phyloP scores from a whole-genome alignment of 2,329 filamentous ascomycete genomes.

The Sporothrix pseudoabietina region DNA sequence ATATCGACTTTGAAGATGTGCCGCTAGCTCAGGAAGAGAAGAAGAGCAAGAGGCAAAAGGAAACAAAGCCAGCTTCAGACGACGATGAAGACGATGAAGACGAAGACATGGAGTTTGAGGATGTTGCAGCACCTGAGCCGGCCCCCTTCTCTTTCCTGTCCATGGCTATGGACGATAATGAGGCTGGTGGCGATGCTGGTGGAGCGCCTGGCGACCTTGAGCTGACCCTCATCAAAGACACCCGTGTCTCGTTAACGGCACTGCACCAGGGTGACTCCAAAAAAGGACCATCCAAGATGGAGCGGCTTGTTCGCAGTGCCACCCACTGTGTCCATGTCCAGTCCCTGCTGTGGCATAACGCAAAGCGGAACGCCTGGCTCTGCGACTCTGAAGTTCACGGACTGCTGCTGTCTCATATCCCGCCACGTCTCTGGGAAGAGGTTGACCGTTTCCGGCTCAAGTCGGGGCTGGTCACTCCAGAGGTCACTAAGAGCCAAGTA shows the following conservation, averaged over 20 bases:
- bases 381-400: conserved; percentile 76
- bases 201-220: conserved; percentile 68
- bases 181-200: conserved; percentile 41
- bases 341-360: conserved; percentile 85
- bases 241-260: conserved; percentile 60
- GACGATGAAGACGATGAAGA: conserved; percentile 44
- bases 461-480: conserved; percentile 59
- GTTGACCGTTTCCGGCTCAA: conserved; percentile 71
- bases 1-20: conserved; percentile 60
- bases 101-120: conserved; percentile 66
- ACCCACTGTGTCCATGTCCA: conserved; percentile 91
- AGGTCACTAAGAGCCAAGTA: background rate
- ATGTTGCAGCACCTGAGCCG: conserved; percentile 49
- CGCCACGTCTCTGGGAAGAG: conserved; percentile 68
- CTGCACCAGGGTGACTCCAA: conserved; percentile 62
- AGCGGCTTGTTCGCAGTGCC: conserved; percentile 73
- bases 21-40: conserved; percentile 46
- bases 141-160: conserved; percentile 40
- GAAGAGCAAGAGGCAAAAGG: conserved; percentile 36
- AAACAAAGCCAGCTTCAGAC: conserved; percentile 9
- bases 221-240: conserved; percentile 66
- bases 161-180: conserved; percentile 36
- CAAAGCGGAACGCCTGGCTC: conserved; percentile 79
- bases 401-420: conserved; percentile 72
- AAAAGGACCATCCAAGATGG: conserved; percentile 83